These are phyloP conservation scores for Fusarium sp. DNA, from an alignment of 2,329 filamentous ascomycete species.

Conservation along the genomic window DNA sequence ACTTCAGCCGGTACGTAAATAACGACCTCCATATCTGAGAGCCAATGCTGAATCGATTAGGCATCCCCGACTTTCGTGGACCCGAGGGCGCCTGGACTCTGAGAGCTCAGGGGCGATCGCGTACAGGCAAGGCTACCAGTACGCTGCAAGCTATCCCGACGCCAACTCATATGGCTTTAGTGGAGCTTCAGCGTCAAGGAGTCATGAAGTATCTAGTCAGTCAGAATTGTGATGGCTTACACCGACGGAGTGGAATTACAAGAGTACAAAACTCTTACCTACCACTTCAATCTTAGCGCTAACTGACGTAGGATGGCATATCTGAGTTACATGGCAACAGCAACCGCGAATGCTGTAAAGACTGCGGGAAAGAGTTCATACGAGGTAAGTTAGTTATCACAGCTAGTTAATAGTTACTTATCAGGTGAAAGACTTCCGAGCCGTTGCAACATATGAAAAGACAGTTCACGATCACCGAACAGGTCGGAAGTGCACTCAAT, in stretches of 20 bases:
- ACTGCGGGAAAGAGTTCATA: slow-evolving; percentile 60
- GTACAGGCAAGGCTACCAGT: slow-evolving; percentile 48
- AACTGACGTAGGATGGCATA: slow-evolving; percentile 52
- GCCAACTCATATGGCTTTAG: slow-evolving; percentile 60
- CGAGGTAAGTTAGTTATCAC: slow-evolving; percentile 47
- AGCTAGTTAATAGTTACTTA: not conserved
- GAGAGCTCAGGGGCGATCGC: slow-evolving; percentile 55
- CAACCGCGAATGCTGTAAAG: slow-evolving; percentile 59
- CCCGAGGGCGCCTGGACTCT: slow-evolving; percentile 61
- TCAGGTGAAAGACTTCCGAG: slow-evolving; percentile 54
- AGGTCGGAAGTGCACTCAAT: slow-evolving; percentile 57
- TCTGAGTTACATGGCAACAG: slow-evolving; percentile 63
- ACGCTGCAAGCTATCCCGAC: slow-evolving; percentile 60
- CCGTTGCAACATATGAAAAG: slow-evolving; percentile 58
- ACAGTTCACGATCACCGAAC: slow-evolving; percentile 60
- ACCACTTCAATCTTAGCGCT: accelerated
- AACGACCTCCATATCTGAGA: accelerated
- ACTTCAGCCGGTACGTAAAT: slow-evolving; percentile 56
- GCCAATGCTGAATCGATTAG: slow-evolving; percentile 32
- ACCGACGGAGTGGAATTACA: slow-evolving; percentile 60
- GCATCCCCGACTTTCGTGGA: slow-evolving; percentile 62
- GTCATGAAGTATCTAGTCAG: slow-evolving; percentile 59
- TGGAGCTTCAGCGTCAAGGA: slow-evolving; percentile 56
- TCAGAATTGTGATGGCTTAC: slow-evolving; percentile 56
- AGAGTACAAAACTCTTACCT: slow-evolving; percentile 47